Conservation (phyloP, 1,284 basidiomycete genomes). For the Tausonia pullulans region DNA sequence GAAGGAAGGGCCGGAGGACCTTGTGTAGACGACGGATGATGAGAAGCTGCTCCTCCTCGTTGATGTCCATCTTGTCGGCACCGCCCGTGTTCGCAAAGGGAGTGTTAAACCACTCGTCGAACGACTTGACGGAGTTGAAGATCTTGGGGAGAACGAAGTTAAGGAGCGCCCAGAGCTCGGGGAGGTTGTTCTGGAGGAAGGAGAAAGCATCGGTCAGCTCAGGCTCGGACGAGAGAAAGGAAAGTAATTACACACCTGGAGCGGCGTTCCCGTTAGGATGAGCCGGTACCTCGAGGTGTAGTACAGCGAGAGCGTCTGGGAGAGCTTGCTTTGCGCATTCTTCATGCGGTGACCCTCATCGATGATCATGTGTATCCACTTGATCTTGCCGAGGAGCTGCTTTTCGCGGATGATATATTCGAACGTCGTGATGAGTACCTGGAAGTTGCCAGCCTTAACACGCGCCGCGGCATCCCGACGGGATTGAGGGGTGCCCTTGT, state of each 20-base stretch:
- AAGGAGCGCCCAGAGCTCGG: constrained; percentile 94
- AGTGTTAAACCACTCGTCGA: constrained; percentile 99
- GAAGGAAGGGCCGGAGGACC: constrained; percentile 91
- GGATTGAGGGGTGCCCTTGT: constrained; percentile 77
- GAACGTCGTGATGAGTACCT: constrained; percentile 93
- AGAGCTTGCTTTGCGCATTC: constrained; percentile 92
- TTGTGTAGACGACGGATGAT: constrained; percentile 98
- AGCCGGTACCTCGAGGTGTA: constrained; percentile 90
- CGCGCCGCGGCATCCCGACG: constrained; percentile 28
- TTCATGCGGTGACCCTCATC: constrained; percentile 99
- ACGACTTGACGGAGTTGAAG: constrained; percentile 99
- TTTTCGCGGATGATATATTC: constrained; percentile 99
- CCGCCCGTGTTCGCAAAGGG: constrained; percentile 96
- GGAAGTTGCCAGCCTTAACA: constrained; percentile 54
- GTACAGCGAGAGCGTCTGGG: constrained; percentile 82
- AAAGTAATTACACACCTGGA: constrained; percentile 46
- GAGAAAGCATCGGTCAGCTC: constrained; percentile 9
- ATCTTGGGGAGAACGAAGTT: constrained; percentile 98
- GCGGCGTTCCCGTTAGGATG: constrained; percentile 92
- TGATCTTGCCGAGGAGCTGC: constrained; percentile 75
- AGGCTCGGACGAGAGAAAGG: background rate
- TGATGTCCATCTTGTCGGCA: constrained; percentile 90
- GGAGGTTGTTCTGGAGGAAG: constrained; percentile 69
- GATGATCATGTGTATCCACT: constrained; percentile 99
- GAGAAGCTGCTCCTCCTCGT: constrained; percentile 97